Percentiles rank a stretch among this genome's conserved stretches.
These are phyloP conservation scores for Aureobasidium lini DNA, from an alignment of 2,329 filamentous ascomycete species.

Conservation along the genomic window DNA sequence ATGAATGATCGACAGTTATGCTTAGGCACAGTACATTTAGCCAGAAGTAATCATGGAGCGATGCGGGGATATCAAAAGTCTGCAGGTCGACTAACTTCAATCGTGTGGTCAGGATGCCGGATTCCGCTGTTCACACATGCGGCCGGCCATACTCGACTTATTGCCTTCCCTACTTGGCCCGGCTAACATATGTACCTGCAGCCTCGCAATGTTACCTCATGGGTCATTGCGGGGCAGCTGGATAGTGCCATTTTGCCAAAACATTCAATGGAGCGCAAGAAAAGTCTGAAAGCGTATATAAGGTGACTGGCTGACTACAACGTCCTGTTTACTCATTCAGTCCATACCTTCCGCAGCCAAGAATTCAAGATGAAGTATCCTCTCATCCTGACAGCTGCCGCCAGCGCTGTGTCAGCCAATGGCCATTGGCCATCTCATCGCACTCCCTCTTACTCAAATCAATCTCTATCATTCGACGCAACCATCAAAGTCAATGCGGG, in stretches of 20 bases:
- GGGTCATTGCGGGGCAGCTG: neutral
- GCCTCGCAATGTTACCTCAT: neutral
- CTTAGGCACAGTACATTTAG: slow-evolving; percentile 4
- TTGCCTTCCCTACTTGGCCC: neutral
- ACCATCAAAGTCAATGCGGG: slow-evolving; percentile 17
- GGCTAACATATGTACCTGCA: neutral
- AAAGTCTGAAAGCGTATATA: neutral
- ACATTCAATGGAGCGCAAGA: neutral
- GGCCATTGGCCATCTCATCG: neutral
- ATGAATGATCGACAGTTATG: neutral
- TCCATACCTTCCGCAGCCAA: neutral
- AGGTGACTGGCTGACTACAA: too few species aligned
- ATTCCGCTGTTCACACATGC: neutral
- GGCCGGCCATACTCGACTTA: neutral
- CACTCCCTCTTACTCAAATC: neutral
- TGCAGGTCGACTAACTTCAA: neutral
- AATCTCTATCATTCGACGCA: slow-evolving; percentile 12
- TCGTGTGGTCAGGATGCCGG: neutral
- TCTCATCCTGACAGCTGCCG: neutral
- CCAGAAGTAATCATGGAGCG: neutral
- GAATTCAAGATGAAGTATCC: neutral
- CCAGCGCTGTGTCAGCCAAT: neutral
- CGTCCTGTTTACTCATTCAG: neutral
- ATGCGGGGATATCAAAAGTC: neutral
- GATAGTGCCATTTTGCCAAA: neutral